These are phyloP conservation scores for Wakefieldia striispora DNA, from an alignment of 768 basidiomycete genomes.

Conservation along the genomic window DNA sequence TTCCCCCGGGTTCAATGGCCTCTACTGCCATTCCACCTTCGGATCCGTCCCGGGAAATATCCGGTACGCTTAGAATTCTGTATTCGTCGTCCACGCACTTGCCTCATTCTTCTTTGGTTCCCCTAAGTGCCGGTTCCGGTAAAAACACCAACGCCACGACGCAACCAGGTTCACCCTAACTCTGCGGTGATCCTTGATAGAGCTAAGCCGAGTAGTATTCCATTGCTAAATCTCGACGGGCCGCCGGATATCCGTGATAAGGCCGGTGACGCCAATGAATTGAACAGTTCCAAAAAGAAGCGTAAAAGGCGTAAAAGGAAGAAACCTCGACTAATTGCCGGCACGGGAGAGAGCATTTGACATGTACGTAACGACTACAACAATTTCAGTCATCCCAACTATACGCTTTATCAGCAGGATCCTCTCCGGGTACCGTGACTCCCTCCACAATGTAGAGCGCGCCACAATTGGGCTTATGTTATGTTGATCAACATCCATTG, in stretches of 20 bases:
- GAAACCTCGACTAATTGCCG: conserved; percentile 36
- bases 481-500: conserved; percentile 1
- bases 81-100: conserved; percentile 5
- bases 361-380: conserved; percentile 13
- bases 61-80: conserved; percentile 18
- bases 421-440: background rate
- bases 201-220: conserved; percentile 25
- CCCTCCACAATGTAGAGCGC: background rate
- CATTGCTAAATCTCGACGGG: conserved; percentile 56
- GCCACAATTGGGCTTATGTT: background rate
- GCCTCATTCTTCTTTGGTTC: conserved; percentile 12
- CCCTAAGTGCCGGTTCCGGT: conserved; percentile 17
- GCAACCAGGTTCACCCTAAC: conserved; percentile 3
- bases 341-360: conserved; percentile 18
- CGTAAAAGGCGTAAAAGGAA: conserved; percentile 54
- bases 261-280: conserved; percentile 13
- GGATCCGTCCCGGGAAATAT: conserved; percentile 3
- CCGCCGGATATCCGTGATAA: conserved; percentile 34
- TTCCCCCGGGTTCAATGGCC: conserved; percentile 1
- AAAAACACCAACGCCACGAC: background rate
- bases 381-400: background rate
- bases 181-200: conserved; percentile 8
- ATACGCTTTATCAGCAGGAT: conserved; percentile 4
- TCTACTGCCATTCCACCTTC: background rate
- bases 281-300: conserved; percentile 48